Conservation (phyloP, 441 rosid genomes). For the Syzygium malaccense region DNA sequence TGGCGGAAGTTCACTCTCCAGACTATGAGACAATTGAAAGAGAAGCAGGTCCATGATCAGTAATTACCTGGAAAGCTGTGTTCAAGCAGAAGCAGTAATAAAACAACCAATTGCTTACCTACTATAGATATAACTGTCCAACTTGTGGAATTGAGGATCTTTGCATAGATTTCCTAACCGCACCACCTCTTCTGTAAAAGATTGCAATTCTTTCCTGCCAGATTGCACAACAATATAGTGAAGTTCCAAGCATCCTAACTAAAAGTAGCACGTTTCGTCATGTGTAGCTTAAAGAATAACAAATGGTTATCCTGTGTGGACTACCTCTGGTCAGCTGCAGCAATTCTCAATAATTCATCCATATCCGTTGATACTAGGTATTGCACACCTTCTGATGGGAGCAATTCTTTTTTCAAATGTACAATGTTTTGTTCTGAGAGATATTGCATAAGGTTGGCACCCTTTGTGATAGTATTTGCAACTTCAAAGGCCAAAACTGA, state of each 20-base stretch:
- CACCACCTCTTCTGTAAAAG: conserved; percentile 85
- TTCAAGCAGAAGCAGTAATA: background rate
- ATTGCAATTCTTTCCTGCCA: conserved; percentile 72
- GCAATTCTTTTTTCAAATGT: conserved; percentile 79
- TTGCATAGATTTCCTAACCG: conserved; percentile 94
- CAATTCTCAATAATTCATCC: conserved; percentile 69
- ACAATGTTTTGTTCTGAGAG: conserved; percentile 55
- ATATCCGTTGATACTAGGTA: conserved; percentile 73
- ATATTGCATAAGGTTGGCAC: conserved; percentile 83
- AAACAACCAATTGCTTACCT: conserved; percentile 24
- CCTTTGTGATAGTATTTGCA: conserved; percentile 91
- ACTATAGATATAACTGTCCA: conserved; percentile 17
- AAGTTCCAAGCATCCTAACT: background rate
- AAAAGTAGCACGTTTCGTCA: background rate
- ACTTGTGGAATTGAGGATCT: conserved; percentile 91
- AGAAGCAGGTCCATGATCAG: background rate
- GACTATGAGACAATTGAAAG: conserved; percentile 16
- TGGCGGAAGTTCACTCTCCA: conserved; percentile 37
- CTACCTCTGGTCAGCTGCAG: conserved; percentile 86
- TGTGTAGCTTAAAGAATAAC: background rate
- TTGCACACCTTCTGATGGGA: conserved; percentile 84
- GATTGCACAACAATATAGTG: background rate
- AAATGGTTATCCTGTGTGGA: background rate
- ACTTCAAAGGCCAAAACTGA: conserved; percentile 80
- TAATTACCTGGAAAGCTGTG: background rate